Evolutionary conservation across 371 early-diverging fungal genomes (phyloP).

Genomic region (Mucor circinelloides): DNA sequence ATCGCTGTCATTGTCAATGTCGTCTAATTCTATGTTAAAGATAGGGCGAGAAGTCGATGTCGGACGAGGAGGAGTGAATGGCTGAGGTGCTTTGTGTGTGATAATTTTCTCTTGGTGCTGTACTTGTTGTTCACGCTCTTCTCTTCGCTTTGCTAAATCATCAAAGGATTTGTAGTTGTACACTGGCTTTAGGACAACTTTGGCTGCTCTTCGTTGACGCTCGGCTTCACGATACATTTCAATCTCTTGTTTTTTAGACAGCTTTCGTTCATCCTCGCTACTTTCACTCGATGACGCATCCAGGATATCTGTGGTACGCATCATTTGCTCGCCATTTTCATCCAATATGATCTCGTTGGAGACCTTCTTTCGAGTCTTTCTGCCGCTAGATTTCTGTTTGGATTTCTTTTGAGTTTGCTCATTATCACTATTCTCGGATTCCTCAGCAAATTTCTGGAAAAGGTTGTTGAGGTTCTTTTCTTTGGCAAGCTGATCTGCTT

Average conservation of each 20-base stretch:
- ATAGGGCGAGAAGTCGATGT: not conserved
- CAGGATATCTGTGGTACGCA: conserved; percentile 16
- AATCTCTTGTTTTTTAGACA: conserved; percentile 15
- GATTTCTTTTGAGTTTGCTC: conserved; percentile 9
- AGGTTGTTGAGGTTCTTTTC: not conserved
- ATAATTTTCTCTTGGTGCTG: not conserved
- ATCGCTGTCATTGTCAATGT: conserved; percentile 15
- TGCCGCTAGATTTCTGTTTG: conserved; percentile 3
- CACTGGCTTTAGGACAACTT: conserved; percentile 13
- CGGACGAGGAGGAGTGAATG: not conserved
- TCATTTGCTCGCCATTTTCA: conserved; percentile 24
- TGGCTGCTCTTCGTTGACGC: conserved; percentile 10
- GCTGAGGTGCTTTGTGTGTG: not conserved
- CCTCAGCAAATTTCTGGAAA: not conserved
- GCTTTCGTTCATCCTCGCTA: not conserved
- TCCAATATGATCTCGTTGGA: conserved; percentile 2
- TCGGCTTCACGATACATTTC: conserved; percentile 27
- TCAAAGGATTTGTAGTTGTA: conserved; percentile 20
- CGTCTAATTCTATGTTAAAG: not conserved
- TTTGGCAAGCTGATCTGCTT: not conserved
- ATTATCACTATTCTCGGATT: not conserved
- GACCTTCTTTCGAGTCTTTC: conserved; percentile 10
- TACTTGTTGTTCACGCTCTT: not conserved
- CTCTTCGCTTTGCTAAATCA: conserved; percentile 9
- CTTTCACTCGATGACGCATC: not conserved